Conservation (phyloP, 192 early-diverging fungal genomes). For the Coemansia sp. region DNA sequence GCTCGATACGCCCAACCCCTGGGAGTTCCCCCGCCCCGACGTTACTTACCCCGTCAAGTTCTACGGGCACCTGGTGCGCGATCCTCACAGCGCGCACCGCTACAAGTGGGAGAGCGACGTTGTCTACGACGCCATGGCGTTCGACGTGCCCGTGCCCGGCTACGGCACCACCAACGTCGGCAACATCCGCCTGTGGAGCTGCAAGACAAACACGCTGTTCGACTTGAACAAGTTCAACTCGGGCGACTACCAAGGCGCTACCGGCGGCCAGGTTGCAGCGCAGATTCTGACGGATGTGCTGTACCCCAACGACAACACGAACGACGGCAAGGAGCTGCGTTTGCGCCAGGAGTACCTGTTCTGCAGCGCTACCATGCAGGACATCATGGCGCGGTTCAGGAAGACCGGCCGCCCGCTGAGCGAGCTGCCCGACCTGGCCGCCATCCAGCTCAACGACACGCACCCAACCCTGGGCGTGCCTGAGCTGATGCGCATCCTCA, state of each 20-base stretch:
- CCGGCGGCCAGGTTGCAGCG: constrained; percentile 87
- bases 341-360: constrained; percentile 99
- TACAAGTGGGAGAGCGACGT: constrained; percentile 85
- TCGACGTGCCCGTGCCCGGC: constrained; percentile 96
- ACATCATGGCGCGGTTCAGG: constrained; percentile 92
- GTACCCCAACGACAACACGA: constrained; percentile 99
- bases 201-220: constrained; percentile 87
- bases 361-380: constrained; percentile 84
- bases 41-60: constrained; percentile 88
- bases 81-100: constrained; percentile 65
- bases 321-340: constrained; percentile 92
- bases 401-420: constrained; percentile 77
- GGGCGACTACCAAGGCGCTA: constrained; percentile 90
- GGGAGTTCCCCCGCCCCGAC: constrained; percentile 94
- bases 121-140: constrained; percentile 87
- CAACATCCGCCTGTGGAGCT: constrained; percentile 96
- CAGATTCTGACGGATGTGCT: constrained; percentile 93
- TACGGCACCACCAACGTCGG: constrained; percentile 92
- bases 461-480: constrained; percentile 94
- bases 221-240: constrained; percentile 83
- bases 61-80: constrained; percentile 81
- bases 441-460: constrained; percentile 98
- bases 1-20: constrained; percentile 95
- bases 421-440: constrained; percentile 89
- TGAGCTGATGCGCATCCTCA: constrained; percentile 88